Conservation (phyloP, 2,329 filamentous ascomycete species). For the Fusarium annulatum region DNA sequence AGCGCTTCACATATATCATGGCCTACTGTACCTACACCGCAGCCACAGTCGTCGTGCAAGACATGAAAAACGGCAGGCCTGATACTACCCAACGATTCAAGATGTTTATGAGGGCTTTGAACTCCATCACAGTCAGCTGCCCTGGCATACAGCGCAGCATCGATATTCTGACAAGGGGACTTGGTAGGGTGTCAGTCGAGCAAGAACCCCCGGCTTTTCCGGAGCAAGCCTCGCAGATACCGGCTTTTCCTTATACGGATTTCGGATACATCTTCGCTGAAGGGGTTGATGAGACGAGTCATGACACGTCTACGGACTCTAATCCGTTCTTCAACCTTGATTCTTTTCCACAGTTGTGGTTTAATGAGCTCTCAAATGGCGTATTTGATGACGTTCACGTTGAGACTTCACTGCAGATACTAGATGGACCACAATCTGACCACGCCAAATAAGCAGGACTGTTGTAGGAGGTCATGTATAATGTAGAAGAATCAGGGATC, state of each 20-base stretch:
- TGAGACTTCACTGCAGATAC: too few species aligned
- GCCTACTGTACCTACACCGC: background rate
- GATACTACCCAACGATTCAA: background rate
- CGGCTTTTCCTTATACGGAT: background rate
- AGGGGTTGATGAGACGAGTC: background rate
- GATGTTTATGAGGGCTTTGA: background rate
- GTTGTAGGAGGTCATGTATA: rapidly evolving
- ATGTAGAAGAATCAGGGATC: rapidly evolving
- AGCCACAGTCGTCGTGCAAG: background rate
- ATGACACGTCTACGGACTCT: background rate
- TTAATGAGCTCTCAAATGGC: background rate
- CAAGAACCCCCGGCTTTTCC: too few species aligned
- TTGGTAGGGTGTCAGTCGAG: background rate
- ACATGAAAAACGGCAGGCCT: background rate
- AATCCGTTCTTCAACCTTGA: background rate
- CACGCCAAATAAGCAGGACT: rapidly evolving
- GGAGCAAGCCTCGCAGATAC: background rate
- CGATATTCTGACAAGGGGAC: background rate
- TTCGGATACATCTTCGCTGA: background rate
- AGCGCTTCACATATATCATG: background rate
- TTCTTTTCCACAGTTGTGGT: background rate
- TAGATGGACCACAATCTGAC: rapidly evolving
- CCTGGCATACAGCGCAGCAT: background rate
- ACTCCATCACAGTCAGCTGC: background rate
- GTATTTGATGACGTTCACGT: rapidly evolving